Conservation (phyloP, 1,284 basidiomycete species). For the Leccinum huronense region DNA sequence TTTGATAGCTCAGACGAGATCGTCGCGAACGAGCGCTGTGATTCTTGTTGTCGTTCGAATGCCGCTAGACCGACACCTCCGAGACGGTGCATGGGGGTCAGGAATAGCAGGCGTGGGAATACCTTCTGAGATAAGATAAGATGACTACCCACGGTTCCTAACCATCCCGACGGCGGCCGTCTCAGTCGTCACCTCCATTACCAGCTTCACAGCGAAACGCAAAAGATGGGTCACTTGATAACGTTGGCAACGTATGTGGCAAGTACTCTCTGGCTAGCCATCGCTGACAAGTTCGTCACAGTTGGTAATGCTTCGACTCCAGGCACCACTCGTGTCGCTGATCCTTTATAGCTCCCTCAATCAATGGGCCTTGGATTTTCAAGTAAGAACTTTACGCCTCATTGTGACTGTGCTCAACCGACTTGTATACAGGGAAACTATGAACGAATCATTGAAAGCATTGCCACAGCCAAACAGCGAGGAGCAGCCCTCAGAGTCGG, state of each 20-base stretch:
- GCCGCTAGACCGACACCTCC: constrained; percentile 75
- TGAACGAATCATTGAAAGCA: constrained; percentile 88
- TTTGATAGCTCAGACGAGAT: constrained; percentile 80
- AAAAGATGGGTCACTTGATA: constrained; percentile 73
- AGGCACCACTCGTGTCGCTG: constrained; percentile 7
- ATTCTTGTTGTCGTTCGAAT: constrained; percentile 71
- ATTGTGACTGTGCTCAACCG: neutral
- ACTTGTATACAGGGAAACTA: constrained; percentile 73
- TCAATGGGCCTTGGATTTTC: constrained; percentile 95
- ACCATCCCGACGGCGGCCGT: neutral
- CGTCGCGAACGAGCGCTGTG: constrained; percentile 72
- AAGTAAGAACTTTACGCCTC: constrained; percentile 44
- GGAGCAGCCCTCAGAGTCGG: constrained; percentile 96
- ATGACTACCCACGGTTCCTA: constrained; percentile 12
- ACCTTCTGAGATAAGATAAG: constrained; percentile 21
- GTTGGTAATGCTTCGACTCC: constrained; percentile 40
- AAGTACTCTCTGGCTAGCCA: constrained; percentile 2
- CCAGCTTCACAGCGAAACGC: neutral
- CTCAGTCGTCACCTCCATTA: neutral
- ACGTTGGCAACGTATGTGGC: constrained; percentile 71
- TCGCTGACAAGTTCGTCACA: constrained; percentile 24
- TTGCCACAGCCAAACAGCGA: constrained; percentile 80
- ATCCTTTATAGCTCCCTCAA: constrained; percentile 72
- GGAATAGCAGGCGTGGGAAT: neutral
- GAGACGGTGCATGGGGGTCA: constrained; percentile 55